Evolutionary conservation across 169 alveolate species (phyloP), one percentile per base, ranked within the genome.

Genomic region (Toxoplasma gondii): DNA sequence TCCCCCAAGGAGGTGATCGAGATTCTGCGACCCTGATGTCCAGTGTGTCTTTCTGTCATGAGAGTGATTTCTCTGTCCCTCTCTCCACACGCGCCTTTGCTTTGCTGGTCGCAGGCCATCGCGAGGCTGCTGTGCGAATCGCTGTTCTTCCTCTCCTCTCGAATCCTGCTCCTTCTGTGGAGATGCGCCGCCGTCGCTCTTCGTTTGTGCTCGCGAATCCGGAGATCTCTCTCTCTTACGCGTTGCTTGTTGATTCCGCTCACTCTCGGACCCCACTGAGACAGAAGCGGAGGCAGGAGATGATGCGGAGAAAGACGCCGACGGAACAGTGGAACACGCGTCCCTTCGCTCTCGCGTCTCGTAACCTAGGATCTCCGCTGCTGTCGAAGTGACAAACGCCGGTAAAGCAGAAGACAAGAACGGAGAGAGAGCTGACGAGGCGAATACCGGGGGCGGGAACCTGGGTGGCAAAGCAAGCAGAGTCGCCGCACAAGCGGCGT

Each of bases 401-500:
- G 49, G 45, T 45, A 17, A 4, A n/a, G n/a, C 39, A 19, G 86
- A 31, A n/a, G 86, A 45, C 12, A 38, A n/a, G 86, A 38, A 9
- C 22, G 86, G 86, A 78, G 7, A 38, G 29, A 82, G 90, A 24
- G 64, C 58, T 12, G 90, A 82, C 38, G 90, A 1, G 90, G 31
- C 67, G 27, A 31, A 49, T 12, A 49, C 53, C 9, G 43, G 45
- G 49, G 69, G 41, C 38, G 67, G 90, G 38, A 82, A 82, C 39
- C 44, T 22, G 38, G 44, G 90, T 0, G 53, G 36, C 38, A 1
- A 64, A 5, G 64, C 12, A 12, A 82, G 90, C 53, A 43, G 67
- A 12, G 90, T 12, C 22, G 67, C n/a, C 53, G 90, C 90, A 31
- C 90, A 82, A 9, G 90, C 90, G 67, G 90, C 90, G 64, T 82